Percentiles rank a stretch among this genome's conserved stretches.
Conservation (phyloP, 2,329 filamentous ascomycete species). For the Macrophomina phaseolina region DNA sequence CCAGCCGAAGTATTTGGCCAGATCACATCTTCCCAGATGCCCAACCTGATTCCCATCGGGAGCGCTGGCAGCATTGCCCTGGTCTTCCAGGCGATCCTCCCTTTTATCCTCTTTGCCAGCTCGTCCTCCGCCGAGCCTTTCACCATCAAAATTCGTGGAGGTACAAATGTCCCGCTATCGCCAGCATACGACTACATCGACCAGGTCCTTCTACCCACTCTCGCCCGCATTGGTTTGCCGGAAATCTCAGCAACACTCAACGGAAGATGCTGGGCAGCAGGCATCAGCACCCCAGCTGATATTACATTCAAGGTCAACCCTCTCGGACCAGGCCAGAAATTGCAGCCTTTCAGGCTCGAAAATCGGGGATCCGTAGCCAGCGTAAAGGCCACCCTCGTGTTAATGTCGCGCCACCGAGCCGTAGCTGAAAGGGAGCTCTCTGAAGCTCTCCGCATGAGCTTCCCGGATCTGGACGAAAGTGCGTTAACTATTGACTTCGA, state of each 20-base stretch:
- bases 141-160: constrained; percentile 57
- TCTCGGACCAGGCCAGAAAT: constrained; percentile 33
- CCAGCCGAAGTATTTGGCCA: constrained; percentile 20
- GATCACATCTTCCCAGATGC: constrained; percentile 50
- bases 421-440: constrained; percentile 37
- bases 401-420: constrained; percentile 44
- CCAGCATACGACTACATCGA: constrained; percentile 63
- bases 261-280: not conserved
- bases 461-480: constrained; percentile 26
- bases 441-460: constrained; percentile 31
- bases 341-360: constrained; percentile 46
- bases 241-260: constrained; percentile 47
- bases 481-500: constrained; percentile 41
- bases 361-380: constrained; percentile 36
- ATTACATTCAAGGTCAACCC: constrained; percentile 57
- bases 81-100: constrained; percentile 64
- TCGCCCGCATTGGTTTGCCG: constrained; percentile 58
- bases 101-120: constrained; percentile 58
- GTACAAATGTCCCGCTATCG: constrained; percentile 62
- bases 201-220: constrained; percentile 62
- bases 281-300: constrained; percentile 34
- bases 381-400: constrained; percentile 39
- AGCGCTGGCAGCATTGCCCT: constrained; percentile 61
- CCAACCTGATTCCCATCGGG: constrained; percentile 36
- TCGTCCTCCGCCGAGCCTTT: constrained; percentile 8